Evolutionary conservation across 768 basidiomycete species (phyloP), one percentile per base, ranked within the genome.

Genomic region (Phaeotremella fagi): DNA sequence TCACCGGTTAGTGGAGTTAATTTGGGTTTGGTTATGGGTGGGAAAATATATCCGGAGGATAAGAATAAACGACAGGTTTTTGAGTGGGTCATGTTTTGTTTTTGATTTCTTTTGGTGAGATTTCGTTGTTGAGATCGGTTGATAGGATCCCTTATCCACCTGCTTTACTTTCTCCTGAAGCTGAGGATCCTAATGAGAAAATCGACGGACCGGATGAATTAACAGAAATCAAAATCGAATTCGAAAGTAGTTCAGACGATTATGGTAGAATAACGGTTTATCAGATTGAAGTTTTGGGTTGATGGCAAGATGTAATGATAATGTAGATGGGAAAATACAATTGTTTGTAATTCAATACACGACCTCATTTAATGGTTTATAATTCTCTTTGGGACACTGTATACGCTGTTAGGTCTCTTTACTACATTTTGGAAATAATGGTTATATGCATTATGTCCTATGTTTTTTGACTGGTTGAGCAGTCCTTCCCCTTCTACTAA

Each of bases 201-300:
- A 26, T 49, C 31, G 47, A 26, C 14, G 45, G 50, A 14, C 42
- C 46, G 23, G 43, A 54, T 15, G 49, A 37, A 41, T 23, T 74
- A n/a, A 63, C 59, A 3, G 68, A 74, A 49, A 23, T 74, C 52
- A 72, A 69, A 55, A 43, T 72, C 14, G 70, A 69, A 35, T 74
- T 74, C 43, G 72, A 74, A 52, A 61, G 60, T 53, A 64, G 56
- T n/a, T 66, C 66, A 38, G 72, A 74, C 61, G 61, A 68, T 18
- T 64, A 67, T 54, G 72, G 70, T 14, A 37, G 72, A 37, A 58
- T 72, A 9, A 66, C 63, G 12, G 37, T 74, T 1, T 74, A 74
- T 52, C 53, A 56, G 24, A 42, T 74, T 12, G 72, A 74, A 57
- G 41, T 71, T 4, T 49, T 74, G 52, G 59, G 59, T 18, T 54